These are phyloP conservation scores for Alternaria sp. DNA, from an alignment of 2,329 filamentous ascomycete genomes.

Conservation along the genomic window DNA sequence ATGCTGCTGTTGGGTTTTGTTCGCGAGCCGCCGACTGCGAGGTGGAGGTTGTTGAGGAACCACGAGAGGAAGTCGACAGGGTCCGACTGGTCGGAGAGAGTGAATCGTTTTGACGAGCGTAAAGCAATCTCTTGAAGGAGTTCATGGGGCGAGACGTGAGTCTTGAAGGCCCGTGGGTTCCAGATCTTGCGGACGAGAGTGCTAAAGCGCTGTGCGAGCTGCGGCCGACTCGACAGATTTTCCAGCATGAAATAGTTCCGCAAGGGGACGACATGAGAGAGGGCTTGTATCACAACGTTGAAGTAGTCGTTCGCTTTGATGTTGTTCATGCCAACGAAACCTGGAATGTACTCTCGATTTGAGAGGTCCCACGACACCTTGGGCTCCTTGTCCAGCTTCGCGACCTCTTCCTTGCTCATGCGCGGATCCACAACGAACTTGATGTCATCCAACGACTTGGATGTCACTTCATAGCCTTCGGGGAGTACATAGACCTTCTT, in stretches of 20 bases:
- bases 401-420: conserved; percentile 81
- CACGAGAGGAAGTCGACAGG: conserved; percentile 96
- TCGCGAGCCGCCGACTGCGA: conserved; percentile 88
- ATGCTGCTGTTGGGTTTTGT: conserved; percentile 85
- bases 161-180: conserved; percentile 96
- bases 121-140: conserved; percentile 93
- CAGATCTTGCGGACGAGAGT: conserved; percentile 95
- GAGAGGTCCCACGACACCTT: conserved; percentile 76
- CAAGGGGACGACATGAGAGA: conserved; percentile 87
- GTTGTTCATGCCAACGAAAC: conserved; percentile 99
- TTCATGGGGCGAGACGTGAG: conserved; percentile 96
- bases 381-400: conserved; percentile 74
- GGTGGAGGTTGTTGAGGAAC: conserved; percentile 96
- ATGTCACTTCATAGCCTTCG: conserved; percentile 95
- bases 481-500: conserved; percentile 91
- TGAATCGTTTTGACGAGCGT: conserved; percentile 90
- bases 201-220: conserved; percentile 86
- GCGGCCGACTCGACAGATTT: conserved; percentile 74
- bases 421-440: conserved; percentile 95
- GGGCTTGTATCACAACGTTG: conserved; percentile 90
- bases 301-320: conserved; percentile 99
- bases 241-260: conserved; percentile 93
- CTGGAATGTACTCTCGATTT: conserved; percentile 87
- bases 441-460: conserved; percentile 94
- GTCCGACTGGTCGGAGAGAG: conserved; percentile 87